Evolutionary conservation across 176 grass and related monocot genomes (phyloP).

Genomic region (Triticum turgidum): DNA sequence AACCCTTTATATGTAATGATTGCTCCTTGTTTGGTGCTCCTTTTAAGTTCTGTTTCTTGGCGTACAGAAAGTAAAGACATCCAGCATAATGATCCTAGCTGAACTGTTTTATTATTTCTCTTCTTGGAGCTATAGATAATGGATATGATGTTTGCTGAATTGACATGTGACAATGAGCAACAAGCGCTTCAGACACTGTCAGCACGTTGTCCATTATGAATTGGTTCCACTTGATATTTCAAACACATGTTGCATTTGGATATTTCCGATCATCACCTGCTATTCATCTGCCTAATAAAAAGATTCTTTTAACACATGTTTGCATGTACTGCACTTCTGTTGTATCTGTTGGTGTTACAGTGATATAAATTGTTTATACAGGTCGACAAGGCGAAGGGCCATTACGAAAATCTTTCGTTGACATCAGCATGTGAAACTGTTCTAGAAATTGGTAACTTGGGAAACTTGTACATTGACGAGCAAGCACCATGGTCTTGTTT

Average conservation of each 20-base stretch:
- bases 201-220: not conserved
- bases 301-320: not conserved
- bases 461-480: conserved; percentile 89
- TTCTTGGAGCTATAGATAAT: not conserved
- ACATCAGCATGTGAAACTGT: conserved; percentile 85
- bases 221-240: conserved; percentile 7
- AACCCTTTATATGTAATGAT: not conserved
- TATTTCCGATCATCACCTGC: conserved; percentile 16
- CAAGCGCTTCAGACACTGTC: not conserved
- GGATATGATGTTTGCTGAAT: not conserved
- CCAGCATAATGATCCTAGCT: not conserved
- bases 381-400: conserved; percentile 60
- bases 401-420: conserved; percentile 84
- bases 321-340: not conserved
- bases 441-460: conserved; percentile 79
- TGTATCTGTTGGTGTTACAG: conserved; percentile 19
- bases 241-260: not conserved
- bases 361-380: conserved; percentile 36
- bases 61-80: not conserved
- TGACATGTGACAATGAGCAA: not conserved
- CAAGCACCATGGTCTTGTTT: conserved; percentile 91
- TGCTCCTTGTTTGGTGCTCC: conserved; percentile 15
- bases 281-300: conserved; percentile 4
- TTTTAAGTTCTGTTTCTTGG: conserved; percentile 23
- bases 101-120: conserved; percentile 14